A percentile compares a stretch with the other conserved stretches of the same genome.
phyloP scores from a whole-genome alignment of 1,284 basidiomycete species.

The Leccinum solheimii region DNA sequence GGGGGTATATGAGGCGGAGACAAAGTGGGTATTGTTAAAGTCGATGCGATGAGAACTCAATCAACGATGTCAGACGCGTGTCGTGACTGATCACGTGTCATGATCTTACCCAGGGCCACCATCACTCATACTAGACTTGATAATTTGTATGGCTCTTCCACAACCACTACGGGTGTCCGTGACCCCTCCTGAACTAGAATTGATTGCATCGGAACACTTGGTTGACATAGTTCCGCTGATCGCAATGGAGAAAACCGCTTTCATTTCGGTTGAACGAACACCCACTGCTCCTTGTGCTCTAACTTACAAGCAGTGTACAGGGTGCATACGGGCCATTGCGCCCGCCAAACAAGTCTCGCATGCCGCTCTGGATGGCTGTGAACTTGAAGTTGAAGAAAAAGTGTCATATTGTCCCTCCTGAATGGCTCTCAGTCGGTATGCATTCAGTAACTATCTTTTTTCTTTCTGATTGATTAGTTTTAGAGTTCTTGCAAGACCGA shows the following conservation, averaged over 20 bases:
- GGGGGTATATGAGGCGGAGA: not conserved
- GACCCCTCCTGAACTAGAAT: constrained; percentile 80
- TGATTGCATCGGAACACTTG: constrained; percentile 80
- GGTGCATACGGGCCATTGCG: constrained; percentile 91
- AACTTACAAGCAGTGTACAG: constrained; percentile 40
- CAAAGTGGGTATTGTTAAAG: constrained; percentile 8
- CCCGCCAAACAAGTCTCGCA: constrained; percentile 78
- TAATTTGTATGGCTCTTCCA: constrained; percentile 58
- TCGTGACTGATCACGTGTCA: constrained; percentile 29
- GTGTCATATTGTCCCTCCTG: constrained; percentile 87
- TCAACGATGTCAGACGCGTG: constrained; percentile 4
- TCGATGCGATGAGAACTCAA: not conserved
- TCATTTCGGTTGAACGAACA: constrained; percentile 62
- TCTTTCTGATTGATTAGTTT: not conserved
- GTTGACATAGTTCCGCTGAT: constrained; percentile 85
- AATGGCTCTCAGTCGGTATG: constrained; percentile 84
- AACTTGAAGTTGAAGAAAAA: constrained; percentile 94
- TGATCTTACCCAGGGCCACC: no score
- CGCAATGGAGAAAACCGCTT: constrained; percentile 83
- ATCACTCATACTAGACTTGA: not conserved
- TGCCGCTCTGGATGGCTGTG: constrained; percentile 95
- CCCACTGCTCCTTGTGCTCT: constrained; percentile 31
- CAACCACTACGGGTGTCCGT: constrained; percentile 60
- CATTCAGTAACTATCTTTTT: not conserved
- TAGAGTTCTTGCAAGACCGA: constrained; percentile 74